phyloP scores from a whole-genome alignment of 768 basidiomycete genomes.

The Tubosaeta sp. region DNA sequence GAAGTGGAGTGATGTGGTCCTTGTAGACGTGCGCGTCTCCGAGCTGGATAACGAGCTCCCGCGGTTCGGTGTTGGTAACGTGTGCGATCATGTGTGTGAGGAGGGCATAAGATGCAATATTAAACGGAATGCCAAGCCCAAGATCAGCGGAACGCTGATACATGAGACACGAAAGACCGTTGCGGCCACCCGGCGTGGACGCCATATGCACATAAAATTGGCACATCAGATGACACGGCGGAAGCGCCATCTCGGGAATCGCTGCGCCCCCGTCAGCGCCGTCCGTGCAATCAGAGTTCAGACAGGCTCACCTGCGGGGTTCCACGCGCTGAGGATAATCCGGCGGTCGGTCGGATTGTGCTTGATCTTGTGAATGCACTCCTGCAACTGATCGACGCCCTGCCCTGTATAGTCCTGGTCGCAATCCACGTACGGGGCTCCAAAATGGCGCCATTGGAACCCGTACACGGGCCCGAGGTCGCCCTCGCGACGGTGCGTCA shows the following conservation, averaged over 20 bases:
- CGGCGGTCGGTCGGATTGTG: constrained; percentile 89
- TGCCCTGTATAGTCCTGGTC: constrained; percentile 74
- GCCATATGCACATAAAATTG: constrained; percentile 98
- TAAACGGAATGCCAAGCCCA: constrained; percentile 97
- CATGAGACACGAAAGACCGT: constrained; percentile 90
- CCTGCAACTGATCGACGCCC: constrained; percentile 88
- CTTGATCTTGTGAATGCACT: constrained; percentile 90
- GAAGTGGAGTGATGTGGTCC: constrained; percentile 86
- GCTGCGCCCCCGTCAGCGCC: constrained; percentile 44
- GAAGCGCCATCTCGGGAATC: constrained; percentile 91
- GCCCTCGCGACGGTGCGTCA: constrained; percentile 81
- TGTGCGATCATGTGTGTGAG: constrained; percentile 98
- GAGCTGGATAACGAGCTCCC: constrained; percentile 91
- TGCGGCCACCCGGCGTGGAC: constrained; percentile 43
- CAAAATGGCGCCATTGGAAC: constrained; percentile 96
- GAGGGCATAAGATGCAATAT: constrained; percentile 97
- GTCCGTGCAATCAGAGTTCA: not conserved
- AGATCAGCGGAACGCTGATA: constrained; percentile 97
- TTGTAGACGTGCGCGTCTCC: constrained; percentile 97
- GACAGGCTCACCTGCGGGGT: constrained; percentile 76
- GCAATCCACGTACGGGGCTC: constrained; percentile 73
- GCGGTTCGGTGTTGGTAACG: constrained; percentile 79
- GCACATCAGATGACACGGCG: constrained; percentile 98
- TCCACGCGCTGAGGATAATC: constrained; percentile 97
- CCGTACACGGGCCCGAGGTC: constrained; percentile 97